Evolutionary conservation across 2,329 filamentous ascomycete genomes (phyloP).

Genomic region (Colletotrichum sp.): DNA sequence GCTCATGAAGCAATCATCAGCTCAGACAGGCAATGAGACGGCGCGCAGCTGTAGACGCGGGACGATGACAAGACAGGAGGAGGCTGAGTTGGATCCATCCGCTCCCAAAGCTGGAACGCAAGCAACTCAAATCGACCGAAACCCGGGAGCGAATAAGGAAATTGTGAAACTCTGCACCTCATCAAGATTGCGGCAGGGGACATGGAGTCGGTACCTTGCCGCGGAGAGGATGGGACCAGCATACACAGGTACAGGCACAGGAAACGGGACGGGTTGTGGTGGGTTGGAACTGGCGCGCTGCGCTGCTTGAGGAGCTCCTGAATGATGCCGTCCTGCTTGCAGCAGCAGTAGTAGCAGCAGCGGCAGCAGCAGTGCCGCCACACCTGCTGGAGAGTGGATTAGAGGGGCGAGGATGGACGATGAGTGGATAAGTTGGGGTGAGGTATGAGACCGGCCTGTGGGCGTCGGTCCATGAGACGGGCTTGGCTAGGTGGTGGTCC

Average conservation of each 20-base stretch:
- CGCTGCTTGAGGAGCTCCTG: neutral
- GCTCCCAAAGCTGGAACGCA: neutral
- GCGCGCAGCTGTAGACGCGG: constrained; percentile 7
- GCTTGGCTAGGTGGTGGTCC: constrained; percentile 10
- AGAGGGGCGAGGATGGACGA: neutral
- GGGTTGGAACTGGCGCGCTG: neutral
- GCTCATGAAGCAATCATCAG: constrained; percentile 16
- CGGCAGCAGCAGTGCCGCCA: neutral
- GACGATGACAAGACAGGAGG: constrained; percentile 20
- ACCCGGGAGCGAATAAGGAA: constrained; percentile 3
- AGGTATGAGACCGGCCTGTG: constrained; percentile 8
- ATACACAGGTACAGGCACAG: neutral
- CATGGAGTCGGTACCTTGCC: neutral
- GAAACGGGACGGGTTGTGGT: neutral
- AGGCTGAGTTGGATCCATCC: constrained; percentile 7
- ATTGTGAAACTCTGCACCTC: constrained; percentile 18
- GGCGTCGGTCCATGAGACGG: constrained; percentile 10
- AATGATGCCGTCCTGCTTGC: neutral
- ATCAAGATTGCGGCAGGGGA: constrained; percentile 7
- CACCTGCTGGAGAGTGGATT: neutral
- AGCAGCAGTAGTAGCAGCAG: neutral
- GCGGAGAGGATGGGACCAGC: constrained; percentile 1
- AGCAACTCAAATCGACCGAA: constrained; percentile 5
- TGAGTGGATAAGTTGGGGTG: neutral
- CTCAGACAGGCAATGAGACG: constrained; percentile 20